These are phyloP conservation scores for Solanum pennellii DNA, from an alignment of 257 asterid species.

Conservation along the genomic window DNA sequence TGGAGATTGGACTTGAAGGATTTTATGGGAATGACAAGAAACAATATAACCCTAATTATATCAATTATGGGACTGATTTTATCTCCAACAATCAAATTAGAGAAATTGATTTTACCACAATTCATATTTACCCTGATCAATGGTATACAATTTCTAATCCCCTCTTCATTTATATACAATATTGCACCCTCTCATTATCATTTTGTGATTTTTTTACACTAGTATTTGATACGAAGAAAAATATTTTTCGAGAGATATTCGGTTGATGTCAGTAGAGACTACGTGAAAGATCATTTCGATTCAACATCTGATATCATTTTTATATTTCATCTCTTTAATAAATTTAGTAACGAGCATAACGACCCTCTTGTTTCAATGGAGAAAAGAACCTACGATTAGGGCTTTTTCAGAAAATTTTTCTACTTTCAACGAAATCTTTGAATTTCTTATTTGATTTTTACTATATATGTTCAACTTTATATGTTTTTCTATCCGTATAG, in stretches of 20 bases:
- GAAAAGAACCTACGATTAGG: neutral
- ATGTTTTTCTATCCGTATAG: neutral
- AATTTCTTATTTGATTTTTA: too few relatives aligned
- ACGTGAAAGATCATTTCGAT: neutral
- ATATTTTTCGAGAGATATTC: too few relatives aligned
- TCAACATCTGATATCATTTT: neutral
- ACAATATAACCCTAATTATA: neutral
- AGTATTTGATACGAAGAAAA: too few relatives aligned
- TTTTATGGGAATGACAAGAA: neutral
- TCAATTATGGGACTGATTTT: neutral
- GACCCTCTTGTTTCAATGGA: too few relatives aligned
- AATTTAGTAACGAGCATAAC: too few relatives aligned
- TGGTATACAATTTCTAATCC: neutral
- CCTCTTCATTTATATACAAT: neutral
- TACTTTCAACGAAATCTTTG: neutral
- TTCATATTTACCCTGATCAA: slow-evolving; percentile 2
- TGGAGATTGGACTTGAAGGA: slow-evolving; percentile 7
- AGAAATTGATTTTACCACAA: slow-evolving; percentile 3
- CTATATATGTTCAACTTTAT: too few relatives aligned
- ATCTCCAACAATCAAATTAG: neutral
- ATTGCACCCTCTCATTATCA: neutral
- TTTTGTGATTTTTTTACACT: neutral
- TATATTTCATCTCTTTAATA: neutral
- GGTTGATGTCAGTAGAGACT: neutral
- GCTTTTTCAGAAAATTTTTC: too few relatives aligned